These are phyloP conservation scores for Extremus antarcticus DNA, from an alignment of 495 filamentous ascomycete species.

Conservation along the genomic window DNA sequence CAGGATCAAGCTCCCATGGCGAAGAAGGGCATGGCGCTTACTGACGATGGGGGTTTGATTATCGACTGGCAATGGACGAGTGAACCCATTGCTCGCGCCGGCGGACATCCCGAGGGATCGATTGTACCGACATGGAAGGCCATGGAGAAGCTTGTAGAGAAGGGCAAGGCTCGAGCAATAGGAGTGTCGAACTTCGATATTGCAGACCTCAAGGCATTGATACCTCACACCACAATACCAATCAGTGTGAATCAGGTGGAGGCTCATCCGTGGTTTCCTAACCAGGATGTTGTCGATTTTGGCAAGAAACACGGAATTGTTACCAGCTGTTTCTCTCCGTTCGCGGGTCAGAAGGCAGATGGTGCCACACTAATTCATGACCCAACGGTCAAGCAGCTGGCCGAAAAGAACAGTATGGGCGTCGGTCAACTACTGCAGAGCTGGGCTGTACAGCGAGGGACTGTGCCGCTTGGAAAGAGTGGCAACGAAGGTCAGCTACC, in stretches of 20 bases:
- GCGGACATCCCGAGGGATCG: conserved; percentile 6
- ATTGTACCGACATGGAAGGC: conserved; percentile 33
- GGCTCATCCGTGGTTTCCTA: conserved; percentile 21
- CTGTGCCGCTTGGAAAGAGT: conserved; percentile 40
- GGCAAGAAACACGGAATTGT: conserved; percentile 35
- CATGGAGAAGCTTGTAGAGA: conserved; percentile 46
- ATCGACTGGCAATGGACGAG: conserved; percentile 12
- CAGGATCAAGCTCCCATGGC: not conserved
- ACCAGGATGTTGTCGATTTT: conserved; percentile 19
- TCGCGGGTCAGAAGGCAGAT: conserved; percentile 25
- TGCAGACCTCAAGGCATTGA: conserved; percentile 11
- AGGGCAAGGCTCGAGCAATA: conserved; percentile 47
- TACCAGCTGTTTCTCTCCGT: conserved; percentile 42
- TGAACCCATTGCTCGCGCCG: not conserved
- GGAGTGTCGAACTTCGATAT: conserved; percentile 48
- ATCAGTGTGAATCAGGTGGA: conserved; percentile 20
- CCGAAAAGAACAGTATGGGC: conserved; percentile 29
- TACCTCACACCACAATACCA: conserved; percentile 13
- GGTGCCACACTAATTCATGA: conserved; percentile 22
- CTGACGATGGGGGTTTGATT: conserved; percentile 3
- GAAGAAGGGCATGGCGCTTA: not conserved
- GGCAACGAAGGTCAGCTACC: conserved; percentile 19
- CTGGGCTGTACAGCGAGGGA: conserved; percentile 42
- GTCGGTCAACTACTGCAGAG: conserved; percentile 35
- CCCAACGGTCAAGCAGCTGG: conserved; percentile 20